Conservation (phyloP, 2,329 filamentous ascomycete species). For the Fusarium miscanthi region DNA sequence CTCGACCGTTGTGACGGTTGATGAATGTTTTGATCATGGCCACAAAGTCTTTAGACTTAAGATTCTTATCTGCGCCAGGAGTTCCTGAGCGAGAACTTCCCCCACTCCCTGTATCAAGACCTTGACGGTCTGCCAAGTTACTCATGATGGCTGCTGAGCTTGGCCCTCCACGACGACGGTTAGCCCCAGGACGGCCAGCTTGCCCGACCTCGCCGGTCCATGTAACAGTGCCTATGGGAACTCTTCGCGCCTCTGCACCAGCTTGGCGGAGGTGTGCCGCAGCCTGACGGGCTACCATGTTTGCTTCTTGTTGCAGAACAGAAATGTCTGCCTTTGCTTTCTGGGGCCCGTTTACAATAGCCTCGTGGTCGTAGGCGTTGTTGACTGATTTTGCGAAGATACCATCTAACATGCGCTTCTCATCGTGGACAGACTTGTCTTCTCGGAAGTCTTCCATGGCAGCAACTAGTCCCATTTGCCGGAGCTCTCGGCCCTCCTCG, state of each 20-base stretch:
- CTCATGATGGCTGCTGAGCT: conserved; percentile 66
- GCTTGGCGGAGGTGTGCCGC: conserved; percentile 80
- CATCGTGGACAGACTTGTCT: conserved; percentile 64
- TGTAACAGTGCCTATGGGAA: conserved; percentile 87
- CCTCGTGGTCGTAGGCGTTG: conserved; percentile 92
- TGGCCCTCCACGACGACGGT: conserved; percentile 63
- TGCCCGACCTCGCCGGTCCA: conserved; percentile 91
- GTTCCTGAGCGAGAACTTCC: conserved; percentile 60
- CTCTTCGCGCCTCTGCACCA: conserved; percentile 74
- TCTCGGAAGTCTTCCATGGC: conserved; percentile 72
- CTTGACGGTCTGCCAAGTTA: conserved; percentile 68
- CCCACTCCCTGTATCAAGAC: conserved; percentile 56
- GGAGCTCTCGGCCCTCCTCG: conserved; percentile 54
- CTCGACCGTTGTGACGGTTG: conserved; percentile 78
- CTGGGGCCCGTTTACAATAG: conserved; percentile 83
- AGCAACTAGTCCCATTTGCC: conserved; percentile 69
- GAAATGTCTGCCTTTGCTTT: conserved; percentile 78
- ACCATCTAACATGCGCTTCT: conserved; percentile 85
- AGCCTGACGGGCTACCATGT: conserved; percentile 80
- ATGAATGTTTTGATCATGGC: conserved; percentile 83
- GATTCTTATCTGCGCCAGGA: conserved; percentile 52
- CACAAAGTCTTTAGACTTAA: conserved; percentile 71
- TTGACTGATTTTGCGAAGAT: conserved; percentile 91
- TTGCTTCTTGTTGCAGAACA: conserved; percentile 85
- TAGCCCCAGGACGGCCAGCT: conserved; percentile 74